Evolutionary conservation across 2,329 filamentous ascomycete species (phyloP).

Genomic region (Aspergillus melleus): DNA sequence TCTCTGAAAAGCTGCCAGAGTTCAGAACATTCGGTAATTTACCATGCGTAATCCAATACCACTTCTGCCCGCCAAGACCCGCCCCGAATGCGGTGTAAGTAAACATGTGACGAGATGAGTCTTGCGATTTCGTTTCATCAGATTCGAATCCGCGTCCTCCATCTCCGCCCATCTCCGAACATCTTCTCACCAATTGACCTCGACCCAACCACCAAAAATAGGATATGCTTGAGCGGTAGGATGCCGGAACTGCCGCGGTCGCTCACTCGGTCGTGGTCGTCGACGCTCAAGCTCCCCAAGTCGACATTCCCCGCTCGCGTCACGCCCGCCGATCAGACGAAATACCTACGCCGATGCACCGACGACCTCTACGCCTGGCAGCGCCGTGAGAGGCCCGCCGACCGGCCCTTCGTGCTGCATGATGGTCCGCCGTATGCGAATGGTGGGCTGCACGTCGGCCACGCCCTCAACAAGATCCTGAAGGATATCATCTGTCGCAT

Average conservation of each 20-base stretch:
- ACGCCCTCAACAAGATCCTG: slow-evolving; percentile 93
- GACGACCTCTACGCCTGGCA: slow-evolving; percentile 93
- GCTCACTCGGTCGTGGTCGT: slow-evolving; percentile 61
- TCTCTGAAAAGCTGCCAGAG: too few species aligned
- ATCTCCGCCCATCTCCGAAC: not conserved
- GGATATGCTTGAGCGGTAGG: slow-evolving; percentile 34
- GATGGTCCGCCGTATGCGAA: slow-evolving; percentile 98
- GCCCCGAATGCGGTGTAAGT: too few species aligned
- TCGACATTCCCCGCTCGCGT: slow-evolving; percentile 64
- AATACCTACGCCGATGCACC: slow-evolving; percentile 73
- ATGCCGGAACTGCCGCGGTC: slow-evolving; percentile 40
- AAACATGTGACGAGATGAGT: too few species aligned
- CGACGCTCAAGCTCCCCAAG: slow-evolving; percentile 72
- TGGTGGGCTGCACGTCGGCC: slow-evolving; percentile 84
- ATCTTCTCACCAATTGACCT: slow-evolving; percentile 7
- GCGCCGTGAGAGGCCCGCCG: slow-evolving; percentile 51
- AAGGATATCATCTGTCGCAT: slow-evolving; percentile 90
- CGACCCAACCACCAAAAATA: slow-evolving; percentile 1
- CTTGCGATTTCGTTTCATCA: too few species aligned
- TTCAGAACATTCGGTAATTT: too few species aligned
- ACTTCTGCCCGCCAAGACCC: too few species aligned
- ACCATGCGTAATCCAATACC: too few species aligned
- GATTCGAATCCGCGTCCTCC: not conserved
- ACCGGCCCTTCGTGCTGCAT: slow-evolving; percentile 74
- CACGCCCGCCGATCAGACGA: slow-evolving; percentile 46